These are phyloP conservation scores for Heteromeles arbutifolia DNA, from an alignment of 306 rosid genomes.

Conservation along the genomic window DNA sequence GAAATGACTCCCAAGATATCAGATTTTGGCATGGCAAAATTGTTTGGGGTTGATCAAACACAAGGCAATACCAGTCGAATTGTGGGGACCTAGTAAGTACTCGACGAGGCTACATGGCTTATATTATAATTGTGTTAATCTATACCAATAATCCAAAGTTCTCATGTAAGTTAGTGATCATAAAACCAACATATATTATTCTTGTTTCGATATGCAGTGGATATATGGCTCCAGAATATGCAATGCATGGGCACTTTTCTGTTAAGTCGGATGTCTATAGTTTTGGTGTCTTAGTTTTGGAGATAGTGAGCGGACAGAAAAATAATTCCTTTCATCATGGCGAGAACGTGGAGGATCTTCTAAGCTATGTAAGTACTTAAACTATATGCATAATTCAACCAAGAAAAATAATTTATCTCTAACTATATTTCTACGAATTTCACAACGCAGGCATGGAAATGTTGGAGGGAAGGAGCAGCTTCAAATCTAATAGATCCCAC, in stretches of 20 bases:
- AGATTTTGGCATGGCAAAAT: slow-evolving; percentile 17
- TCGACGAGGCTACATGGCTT: neutral
- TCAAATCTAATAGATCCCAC: neutral
- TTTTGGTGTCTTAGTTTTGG: neutral
- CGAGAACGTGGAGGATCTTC: neutral
- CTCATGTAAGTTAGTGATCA: neutral
- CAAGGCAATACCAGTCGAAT: slow-evolving; percentile 1
- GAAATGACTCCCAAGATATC: slow-evolving; percentile 20
- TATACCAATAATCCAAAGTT: neutral
- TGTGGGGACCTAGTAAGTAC: slow-evolving; percentile 23
- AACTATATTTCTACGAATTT: neutral
- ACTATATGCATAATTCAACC: neutral
- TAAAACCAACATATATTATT: neutral
- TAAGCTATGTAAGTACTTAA: neutral
- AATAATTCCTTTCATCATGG: neutral
- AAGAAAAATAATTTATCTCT: neutral
- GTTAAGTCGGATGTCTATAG: neutral
- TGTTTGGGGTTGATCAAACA: slow-evolving; percentile 3
- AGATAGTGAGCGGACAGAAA: neutral
- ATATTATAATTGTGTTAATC: neutral
- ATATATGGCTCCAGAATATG: slow-evolving; percentile 1
- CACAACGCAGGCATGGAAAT: slow-evolving; percentile 6
- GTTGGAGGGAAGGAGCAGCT: slow-evolving; percentile 16
- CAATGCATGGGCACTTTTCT: neutral
- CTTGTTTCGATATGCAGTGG: neutral